phyloP scores from a whole-genome alignment of 805 yeast genomes.

The Hanseniaspora mollemarum region DNA sequence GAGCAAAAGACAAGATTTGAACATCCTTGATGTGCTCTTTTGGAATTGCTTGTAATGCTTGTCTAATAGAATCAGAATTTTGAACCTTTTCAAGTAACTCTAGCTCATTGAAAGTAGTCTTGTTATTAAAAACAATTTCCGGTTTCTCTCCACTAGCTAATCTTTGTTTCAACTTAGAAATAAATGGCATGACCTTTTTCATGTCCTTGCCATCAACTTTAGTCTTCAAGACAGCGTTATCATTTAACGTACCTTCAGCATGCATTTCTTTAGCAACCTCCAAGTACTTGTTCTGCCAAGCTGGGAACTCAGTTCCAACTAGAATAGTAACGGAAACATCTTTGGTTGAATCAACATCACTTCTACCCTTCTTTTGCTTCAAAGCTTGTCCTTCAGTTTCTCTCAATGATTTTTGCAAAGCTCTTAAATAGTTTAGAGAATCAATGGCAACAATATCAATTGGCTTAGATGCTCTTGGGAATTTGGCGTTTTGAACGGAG shows the following conservation, averaged over 20 bases:
- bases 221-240: conserved; percentile 51
- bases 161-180: conserved; percentile 73
- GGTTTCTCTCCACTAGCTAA: conserved; percentile 53
- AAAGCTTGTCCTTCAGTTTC: conserved; percentile 81
- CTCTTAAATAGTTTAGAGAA: conserved; percentile 69
- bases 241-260: conserved; percentile 50
- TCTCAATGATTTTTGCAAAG: conserved; percentile 70
- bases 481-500: conserved; percentile 60
- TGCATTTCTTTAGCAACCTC: conserved; percentile 69
- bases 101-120: conserved; percentile 66
- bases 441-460: conserved; percentile 51
- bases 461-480: conserved; percentile 69
- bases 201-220: conserved; percentile 69
- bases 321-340: conserved; percentile 66
- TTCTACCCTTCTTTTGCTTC: conserved; percentile 69
- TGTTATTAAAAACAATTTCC: conserved; percentile 75
- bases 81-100: conserved; percentile 16
- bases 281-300: conserved; percentile 76
- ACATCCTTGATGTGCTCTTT: conserved; percentile 49
- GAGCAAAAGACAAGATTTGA: conserved; percentile 50
- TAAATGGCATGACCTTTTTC: conserved; percentile 98
- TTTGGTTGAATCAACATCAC: conserved; percentile 60
- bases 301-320: conserved; percentile 76
- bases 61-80: conserved; percentile 42
- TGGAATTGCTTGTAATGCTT: conserved; percentile 44